Base-by-base conservation (phyloP, 1,284 basidiomycete species). In the Sanguinoderma infundibulare region DNA sequence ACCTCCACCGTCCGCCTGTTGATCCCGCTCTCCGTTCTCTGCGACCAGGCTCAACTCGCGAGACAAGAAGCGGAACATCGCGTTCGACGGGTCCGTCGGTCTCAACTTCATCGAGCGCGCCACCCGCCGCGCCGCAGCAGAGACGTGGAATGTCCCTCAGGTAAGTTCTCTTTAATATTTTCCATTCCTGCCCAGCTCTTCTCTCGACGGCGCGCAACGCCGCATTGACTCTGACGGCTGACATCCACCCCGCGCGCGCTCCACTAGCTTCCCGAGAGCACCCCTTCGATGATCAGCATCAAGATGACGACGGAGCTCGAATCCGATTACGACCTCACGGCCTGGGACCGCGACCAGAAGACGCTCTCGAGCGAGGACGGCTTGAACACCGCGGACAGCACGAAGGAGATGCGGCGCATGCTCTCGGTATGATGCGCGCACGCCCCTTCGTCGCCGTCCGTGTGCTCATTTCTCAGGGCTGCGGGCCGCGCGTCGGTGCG, bases 241-340 rank as follows among this genome's bases (percentile, higher is more conserved):
- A 15, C 8, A 17, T 42, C 3, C 40, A 1, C 40, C 9, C 20
- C 10, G 17, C 20, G 24, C 28, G 46, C 32, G 20, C 20, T 51
- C 49, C 49, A 32, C 20, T 20, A 51, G 49, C 20, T 32, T 35
- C 49, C 49, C 32, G 32, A 34, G n/a, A 32, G 32, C 7, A 30
- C 30, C 30, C 32, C 49, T 35, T 34, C 49, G 32, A 51, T 51
- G 49, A 51, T 51, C 32, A 35, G 35, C 49, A 51, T 51, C 49
- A 51, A 51, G 32, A 51, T 51, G 49, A 51, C 49, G 30, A 51
- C 49, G 30, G 49, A 51, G 49, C 49, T 51, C 32, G 49, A 51
- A 32, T 35, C 32, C 49, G 49, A 50, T 32, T 28, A 49, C 28
- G 46, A 49, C 7, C 30, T 32, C n/a, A n/a, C n/a, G n/a, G n/a